phyloP scores from a whole-genome alignment of 768 basidiomycete species.

The Suillus decipiens region DNA sequence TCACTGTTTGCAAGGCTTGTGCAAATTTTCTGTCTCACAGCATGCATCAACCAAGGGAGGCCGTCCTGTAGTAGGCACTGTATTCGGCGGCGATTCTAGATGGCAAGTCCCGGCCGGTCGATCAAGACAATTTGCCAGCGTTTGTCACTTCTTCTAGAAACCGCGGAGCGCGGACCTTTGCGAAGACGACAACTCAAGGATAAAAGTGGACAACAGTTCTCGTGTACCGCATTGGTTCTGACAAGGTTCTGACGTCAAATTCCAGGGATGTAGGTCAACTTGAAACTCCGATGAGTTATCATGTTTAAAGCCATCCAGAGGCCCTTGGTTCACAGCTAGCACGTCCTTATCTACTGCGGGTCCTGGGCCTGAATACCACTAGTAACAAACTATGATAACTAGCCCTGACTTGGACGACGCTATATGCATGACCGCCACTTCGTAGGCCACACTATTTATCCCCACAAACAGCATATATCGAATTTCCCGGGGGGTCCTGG shows the following conservation, averaged over 20 bases:
- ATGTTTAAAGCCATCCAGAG: background rate
- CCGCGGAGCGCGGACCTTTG: background rate
- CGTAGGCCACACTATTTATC: background rate
- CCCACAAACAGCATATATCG: background rate
- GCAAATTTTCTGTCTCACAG: background rate
- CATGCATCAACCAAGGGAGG: background rate
- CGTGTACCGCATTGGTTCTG: too few relatives aligned
- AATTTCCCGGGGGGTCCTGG: background rate
- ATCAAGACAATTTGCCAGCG: background rate
- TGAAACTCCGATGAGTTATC: background rate
- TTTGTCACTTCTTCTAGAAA: constrained; percentile 4
- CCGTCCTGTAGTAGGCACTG: background rate
- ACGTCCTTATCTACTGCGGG: background rate
- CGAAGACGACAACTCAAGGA: background rate
- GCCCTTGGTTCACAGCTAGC: background rate
- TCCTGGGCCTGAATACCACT: background rate
- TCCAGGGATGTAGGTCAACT: background rate
- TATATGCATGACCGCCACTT: background rate
- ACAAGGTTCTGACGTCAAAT: too few relatives aligned
- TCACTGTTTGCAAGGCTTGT: background rate
- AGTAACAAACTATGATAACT: too few relatives aligned
- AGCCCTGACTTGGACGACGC: background rate
- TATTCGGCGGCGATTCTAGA: background rate
- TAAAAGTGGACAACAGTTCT: background rate
- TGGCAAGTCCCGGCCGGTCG: constrained; percentile 8